Conservation (phyloP, 2,329 filamentous ascomycete species). For the Botrytis fabae region DNA sequence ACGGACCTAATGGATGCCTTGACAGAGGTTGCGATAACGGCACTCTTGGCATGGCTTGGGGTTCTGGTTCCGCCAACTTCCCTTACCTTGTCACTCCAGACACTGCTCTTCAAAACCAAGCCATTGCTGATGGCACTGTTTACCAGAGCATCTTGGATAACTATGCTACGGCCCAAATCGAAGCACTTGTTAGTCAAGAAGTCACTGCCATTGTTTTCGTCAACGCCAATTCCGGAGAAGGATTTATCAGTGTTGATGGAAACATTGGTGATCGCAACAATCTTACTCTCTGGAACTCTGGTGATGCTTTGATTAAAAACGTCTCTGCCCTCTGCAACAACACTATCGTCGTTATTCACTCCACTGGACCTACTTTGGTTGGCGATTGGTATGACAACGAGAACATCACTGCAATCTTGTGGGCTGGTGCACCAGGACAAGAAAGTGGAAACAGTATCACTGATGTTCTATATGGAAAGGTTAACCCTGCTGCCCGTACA, state of each 20-base stretch:
- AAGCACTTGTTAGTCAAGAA: conserved; percentile 59
- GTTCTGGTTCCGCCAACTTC: conserved; percentile 71
- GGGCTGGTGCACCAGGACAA: conserved; percentile 79
- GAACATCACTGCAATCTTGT: conserved; percentile 82
- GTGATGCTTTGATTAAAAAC: conserved; percentile 77
- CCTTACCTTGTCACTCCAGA: conserved; percentile 79
- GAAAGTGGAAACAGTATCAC: conserved; percentile 78
- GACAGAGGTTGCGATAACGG: conserved; percentile 64
- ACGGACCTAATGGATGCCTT: conserved; percentile 50
- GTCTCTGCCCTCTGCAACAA: conserved; percentile 79
- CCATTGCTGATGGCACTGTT: conserved; percentile 57
- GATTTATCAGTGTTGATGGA: conserved; percentile 77
- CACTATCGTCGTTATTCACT: conserved; percentile 90
- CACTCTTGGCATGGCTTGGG: conserved; percentile 76
- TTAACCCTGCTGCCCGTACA: conserved; percentile 74
- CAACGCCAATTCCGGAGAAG: conserved; percentile 84
- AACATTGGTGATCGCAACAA: conserved; percentile 91
- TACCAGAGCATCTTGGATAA: conserved; percentile 70
- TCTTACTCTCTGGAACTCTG: conserved; percentile 82
- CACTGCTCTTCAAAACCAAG: conserved; percentile 65
- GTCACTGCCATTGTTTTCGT: conserved; percentile 83
- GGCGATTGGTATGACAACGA: conserved; percentile 71
- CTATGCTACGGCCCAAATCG: conserved; percentile 66
- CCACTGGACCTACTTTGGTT: conserved; percentile 75
- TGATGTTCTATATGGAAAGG: conserved; percentile 79